Base-by-base conservation (phyloP, 2,329 filamentous ascomycete species). In the Ophiostoma angusticollis region DNA sequence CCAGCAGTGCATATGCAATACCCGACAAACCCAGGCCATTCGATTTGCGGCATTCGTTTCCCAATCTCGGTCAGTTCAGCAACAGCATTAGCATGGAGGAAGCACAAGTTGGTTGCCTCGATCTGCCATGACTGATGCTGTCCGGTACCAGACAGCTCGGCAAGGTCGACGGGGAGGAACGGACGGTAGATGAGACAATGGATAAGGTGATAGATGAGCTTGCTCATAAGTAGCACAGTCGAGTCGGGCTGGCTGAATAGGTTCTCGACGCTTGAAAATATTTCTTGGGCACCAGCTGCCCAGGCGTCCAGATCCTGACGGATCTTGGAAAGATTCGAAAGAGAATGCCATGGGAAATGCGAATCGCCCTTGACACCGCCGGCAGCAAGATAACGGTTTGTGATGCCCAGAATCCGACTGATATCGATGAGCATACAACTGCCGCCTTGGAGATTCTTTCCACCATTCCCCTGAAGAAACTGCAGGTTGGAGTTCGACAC, bases 81-180 rank as follows among this genome's bases (percentile, higher is more conserved):
- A 37, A 93, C 87, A 5, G 84, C 84, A 52, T 93, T 93, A 6
- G 85, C 84, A 48, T 93, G 85, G 14, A 87, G 63, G 54, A 76
- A 91, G 57, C 85, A 93, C 54, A 89, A 70, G 51, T 91, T 89
- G 0, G 84, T 93, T 0, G 85, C 84, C 54, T 93, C 84, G 34
- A 93, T 89, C 54, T 93, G 85, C 85, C 85, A 93, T 21, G 83
- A 87, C 54, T 93, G 84, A 49, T 93, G 83, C 51, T 93, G 84
- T 1, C 82, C 82, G 1, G 74, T 80, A 12, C 82, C 81, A 11
- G 82, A 74, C 6, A 93, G 70, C 55, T 93, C 85, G 18, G 80
- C 74, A 4, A 93, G 65, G 55, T 93, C 82, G 45, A 93, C 81
- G 0, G 85, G 85, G 6, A 93, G 65, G 57, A 93, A 93, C 0